Evolutionary conservation across 768 basidiomycete species (phyloP), one percentile per base, ranked within the genome.

Genomic region (Goffeauzyma gilvescens): DNA sequence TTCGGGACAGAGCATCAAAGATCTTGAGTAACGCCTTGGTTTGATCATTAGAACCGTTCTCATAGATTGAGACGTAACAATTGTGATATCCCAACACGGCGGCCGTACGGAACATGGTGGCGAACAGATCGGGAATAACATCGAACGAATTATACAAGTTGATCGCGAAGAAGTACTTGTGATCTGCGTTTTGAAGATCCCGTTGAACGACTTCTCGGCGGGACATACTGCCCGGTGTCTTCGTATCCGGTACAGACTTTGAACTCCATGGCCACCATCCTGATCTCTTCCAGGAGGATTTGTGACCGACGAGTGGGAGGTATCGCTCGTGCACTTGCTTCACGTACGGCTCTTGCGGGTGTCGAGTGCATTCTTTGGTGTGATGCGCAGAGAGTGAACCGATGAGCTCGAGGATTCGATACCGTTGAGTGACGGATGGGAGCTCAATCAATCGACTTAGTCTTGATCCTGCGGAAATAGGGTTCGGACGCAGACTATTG

Each of bases 111-210:
- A 98, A 98, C 53, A 98, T 78, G 17, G 87, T 87, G 24, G 86
- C 78, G 63, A 96, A 95, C 26, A 96, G 73, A 66, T 98, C 93
- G 14, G 93, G 89, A 52, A 96, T 89, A 62, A 96, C 69, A 66
- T 93, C 87, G 74, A 96, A 98, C 10, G 89, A 95, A 70, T 98
- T 98, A 72, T 95, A 95, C 46, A 96, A 71, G 66, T 98, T 98
- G 72, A 98, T 96, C 47, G 86, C 90, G 65, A 98, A 93, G 67
- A 85, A 96, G 64, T 96, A 98, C 63, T 98, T 96, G 75, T 98
- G 93, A 51, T 79, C 74, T 56, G 69, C 71, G 9, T 32, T 48
- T 17, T 40, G 44, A 14, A 63, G 48, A 45, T 60, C 63, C 24
- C 59, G 49, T 21, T 46, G 46, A 44, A 59, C 51, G 27, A 35